These are phyloP conservation scores for Dactylellina haptotyla DNA, from an alignment of 2,329 filamentous ascomycete species.

Conservation along the genomic window DNA sequence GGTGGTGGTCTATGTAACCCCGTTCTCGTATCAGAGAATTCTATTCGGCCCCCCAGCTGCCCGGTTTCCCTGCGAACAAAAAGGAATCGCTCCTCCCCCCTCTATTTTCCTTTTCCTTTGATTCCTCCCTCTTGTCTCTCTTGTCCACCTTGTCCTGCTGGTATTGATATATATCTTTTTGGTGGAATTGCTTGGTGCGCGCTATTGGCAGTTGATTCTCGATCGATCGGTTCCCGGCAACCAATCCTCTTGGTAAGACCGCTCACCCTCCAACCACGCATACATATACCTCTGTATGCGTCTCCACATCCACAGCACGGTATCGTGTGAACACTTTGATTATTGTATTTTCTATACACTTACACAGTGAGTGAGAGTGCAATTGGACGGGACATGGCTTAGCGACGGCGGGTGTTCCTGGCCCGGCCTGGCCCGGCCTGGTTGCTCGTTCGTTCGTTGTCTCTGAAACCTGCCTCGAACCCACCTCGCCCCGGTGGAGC, in stretches of 20 bases:
- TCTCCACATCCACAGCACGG: too few relatives aligned
- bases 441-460: too few relatives aligned
- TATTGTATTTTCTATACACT: too few relatives aligned
- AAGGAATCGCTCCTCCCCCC: neutral
- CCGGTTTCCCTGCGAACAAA: too few relatives aligned
- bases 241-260: neutral
- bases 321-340: too few relatives aligned
- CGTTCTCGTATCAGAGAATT: too few relatives aligned
- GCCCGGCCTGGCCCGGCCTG: neutral
- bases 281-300: too few relatives aligned
- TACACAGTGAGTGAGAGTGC: too few relatives aligned
- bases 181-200: neutral
- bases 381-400: too few relatives aligned
- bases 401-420: conserved; percentile 33
- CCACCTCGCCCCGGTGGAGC: too few relatives aligned
- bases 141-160: neutral
- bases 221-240: neutral
- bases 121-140: neutral
- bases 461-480: too few relatives aligned
- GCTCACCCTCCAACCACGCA: neutral
- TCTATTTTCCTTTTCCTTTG: neutral
- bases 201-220: neutral
- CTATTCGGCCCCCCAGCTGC: too few relatives aligned
- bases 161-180: neutral
- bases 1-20: neutral